Conservation (phyloP, 371 early-diverging fungal species). For the Zychaea mexicana region DNA sequence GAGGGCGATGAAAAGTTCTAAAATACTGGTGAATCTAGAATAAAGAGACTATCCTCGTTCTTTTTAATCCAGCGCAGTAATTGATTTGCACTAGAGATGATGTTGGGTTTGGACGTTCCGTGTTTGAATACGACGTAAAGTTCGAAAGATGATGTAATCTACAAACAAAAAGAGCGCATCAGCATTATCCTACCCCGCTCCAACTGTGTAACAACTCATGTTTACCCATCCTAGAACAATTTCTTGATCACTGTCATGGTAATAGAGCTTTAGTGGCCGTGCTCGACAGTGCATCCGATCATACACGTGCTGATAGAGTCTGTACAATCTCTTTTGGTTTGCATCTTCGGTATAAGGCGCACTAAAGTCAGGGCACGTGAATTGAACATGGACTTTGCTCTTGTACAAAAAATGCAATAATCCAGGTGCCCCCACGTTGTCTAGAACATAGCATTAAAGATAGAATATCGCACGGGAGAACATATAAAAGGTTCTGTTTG, state of each 20-base stretch:
- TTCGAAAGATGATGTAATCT: conserved; percentile 74
- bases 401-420: conserved; percentile 80
- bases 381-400: conserved; percentile 69
- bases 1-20: conserved; percentile 81
- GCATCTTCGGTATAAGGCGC: conserved; percentile 48
- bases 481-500: too few relatives aligned
- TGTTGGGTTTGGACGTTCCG: conserved; percentile 64
- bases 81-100: conserved; percentile 62
- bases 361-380: conserved; percentile 64
- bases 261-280: conserved; percentile 63
- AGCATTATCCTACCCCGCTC: too few relatives aligned
- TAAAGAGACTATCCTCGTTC: conserved; percentile 71
- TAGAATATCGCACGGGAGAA: too few relatives aligned
- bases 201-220: not conserved
- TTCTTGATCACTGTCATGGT: conserved; percentile 61
- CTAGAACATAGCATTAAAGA: too few relatives aligned
- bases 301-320: conserved; percentile 68
- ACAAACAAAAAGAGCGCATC: not conserved
- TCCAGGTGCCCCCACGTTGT: conserved; percentile 68
- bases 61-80: conserved; percentile 77
- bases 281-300: conserved; percentile 64
- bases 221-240: conserved; percentile 76
- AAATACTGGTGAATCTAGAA: conserved; percentile 68
- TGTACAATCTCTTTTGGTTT: conserved; percentile 54
- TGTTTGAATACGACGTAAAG: conserved; percentile 77